Percentiles rank a stretch among this genome's conserved stretches.
These are phyloP conservation scores for Rhodomyrtus psidioides DNA, from an alignment of 441 rosid genomes.

Conservation along the genomic window DNA sequence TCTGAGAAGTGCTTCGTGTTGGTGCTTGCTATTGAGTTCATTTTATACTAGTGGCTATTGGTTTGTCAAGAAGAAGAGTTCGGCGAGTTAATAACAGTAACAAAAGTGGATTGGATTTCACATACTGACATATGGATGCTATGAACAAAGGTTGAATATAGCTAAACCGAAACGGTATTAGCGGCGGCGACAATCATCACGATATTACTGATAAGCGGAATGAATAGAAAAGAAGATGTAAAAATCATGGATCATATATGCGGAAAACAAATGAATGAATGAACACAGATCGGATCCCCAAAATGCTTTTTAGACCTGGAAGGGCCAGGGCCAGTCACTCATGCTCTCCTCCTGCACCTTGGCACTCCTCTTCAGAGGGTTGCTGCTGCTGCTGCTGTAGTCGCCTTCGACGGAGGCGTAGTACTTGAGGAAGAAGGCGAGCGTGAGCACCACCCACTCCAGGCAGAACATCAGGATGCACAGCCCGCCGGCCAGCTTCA, in stretches of 20 bases:
- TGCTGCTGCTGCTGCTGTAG: background rate
- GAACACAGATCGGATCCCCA: background rate
- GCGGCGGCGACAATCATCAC: background rate
- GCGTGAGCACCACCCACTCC: slow-evolving; percentile 76
- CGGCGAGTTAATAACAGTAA: background rate
- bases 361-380: slow-evolving; percentile 23
- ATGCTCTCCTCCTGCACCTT: slow-evolving; percentile 58
- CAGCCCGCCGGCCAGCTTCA: slow-evolving; percentile 72
- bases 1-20: too few species aligned
- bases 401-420: slow-evolving; percentile 44
- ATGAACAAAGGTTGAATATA: background rate
- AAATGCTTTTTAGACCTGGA: slow-evolving; percentile 44
- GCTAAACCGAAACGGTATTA: background rate
- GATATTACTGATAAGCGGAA: background rate
- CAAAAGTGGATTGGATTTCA: background rate
- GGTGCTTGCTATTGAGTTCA: too few species aligned
- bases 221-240: background rate
- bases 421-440: slow-evolving; percentile 80
- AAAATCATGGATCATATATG: background rate
- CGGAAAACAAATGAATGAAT: background rate
- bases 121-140: background rate
- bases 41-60: too few species aligned
- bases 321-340: slow-evolving; percentile 86
- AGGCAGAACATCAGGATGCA: slow-evolving; percentile 62
- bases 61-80: background rate